These are phyloP conservation scores for Staphylotrichum tortipilum DNA, from an alignment of 495 filamentous ascomycete species.

Conservation along the genomic window DNA sequence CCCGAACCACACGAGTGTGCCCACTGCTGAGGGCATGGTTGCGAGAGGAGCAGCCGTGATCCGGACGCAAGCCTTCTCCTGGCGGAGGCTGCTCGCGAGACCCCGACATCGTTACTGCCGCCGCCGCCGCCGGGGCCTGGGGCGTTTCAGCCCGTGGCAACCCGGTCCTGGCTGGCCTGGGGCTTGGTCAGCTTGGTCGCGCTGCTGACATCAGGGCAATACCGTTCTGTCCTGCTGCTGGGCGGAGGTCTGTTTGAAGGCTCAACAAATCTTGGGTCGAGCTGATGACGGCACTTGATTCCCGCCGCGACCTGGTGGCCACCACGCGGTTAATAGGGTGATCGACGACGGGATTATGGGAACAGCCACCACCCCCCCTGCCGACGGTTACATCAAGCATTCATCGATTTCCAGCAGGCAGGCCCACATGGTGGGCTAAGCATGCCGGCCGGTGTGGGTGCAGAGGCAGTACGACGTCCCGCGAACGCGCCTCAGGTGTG, in stretches of 20 bases:
- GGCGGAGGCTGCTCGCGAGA: not conserved
- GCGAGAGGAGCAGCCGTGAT: too few species aligned
- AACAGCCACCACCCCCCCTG: not conserved
- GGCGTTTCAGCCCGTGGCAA: constrained; percentile 20
- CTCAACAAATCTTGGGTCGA: constrained; percentile 16
- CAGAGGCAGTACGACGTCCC: too few species aligned
- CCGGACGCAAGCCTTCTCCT: too few species aligned
- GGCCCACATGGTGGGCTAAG: not conserved
- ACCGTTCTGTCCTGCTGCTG: constrained; percentile 13
- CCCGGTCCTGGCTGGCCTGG: constrained; percentile 13
- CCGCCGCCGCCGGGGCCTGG: not conserved
- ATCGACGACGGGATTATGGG: constrained; percentile 23
- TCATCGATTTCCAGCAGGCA: not conserved
- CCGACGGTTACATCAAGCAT: not conserved
- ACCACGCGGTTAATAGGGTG: constrained; percentile 24
- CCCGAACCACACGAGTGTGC: not conserved
- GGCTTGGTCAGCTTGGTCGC: constrained; percentile 5
- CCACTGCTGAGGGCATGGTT: not conserved
- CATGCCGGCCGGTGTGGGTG: too few species aligned
- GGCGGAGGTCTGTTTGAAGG: constrained; percentile 11
- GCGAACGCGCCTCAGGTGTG: not conserved
- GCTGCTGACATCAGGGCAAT: not conserved
- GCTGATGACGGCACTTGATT: not conserved
- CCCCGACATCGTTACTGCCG: not conserved
- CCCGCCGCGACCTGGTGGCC: constrained; percentile 11